Evolutionary conservation across 257 asterid species (phyloP), one percentile per base, ranked within the genome.

Genomic region (Ilex asprella): DNA sequence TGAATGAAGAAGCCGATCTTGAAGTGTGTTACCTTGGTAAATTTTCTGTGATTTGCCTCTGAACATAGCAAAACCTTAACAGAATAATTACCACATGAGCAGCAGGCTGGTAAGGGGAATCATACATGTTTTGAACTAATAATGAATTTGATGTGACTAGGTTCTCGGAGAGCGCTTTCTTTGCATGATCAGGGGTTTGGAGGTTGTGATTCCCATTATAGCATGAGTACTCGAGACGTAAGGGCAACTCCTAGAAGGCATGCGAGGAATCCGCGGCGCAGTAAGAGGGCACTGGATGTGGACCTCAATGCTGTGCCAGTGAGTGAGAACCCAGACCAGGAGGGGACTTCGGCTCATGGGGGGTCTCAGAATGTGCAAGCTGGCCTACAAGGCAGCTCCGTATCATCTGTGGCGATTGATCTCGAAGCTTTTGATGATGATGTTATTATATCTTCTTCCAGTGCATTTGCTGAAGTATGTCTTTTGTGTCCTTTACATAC

Each of bases 401-500:
- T 67, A 21, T 63, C 58, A 14, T 57, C 74, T 59, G 67, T 68
- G 15, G 74, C 76, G 16, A 80, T 80, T 68, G 82, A 80, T 65
- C 62, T 80, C 59, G 85, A 73, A 43, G 78, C 76, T 39, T 53
- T 65, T 56, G 85, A 80, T 63, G 85, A 79, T 66, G 85, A 76
- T 70, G 82, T 76, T 21, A 66, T 78, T 67, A 73, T 76, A 67
- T 76, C 78, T 31, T 70, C 82, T 11, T 78, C 80, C 3, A 63
- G 82, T 58, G 76, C 72, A 29, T 69, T 76, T 70, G 82, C 83
- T 16, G 73, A 71, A 66, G 80, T 67, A 72, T 39, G 75, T 16
- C 15, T 8, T 3, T 35, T 35, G 27, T 21, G 41, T 35, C 41
- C 41, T 35, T 35, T 35, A 35, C 41, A 35, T 35, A 11, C n/a